Percentiles rank a stretch among this genome's conserved stretches.
Evolutionary conservation across 192 early-diverging fungal genomes (phyloP).

Genomic region (Mortierella hygrophila): DNA sequence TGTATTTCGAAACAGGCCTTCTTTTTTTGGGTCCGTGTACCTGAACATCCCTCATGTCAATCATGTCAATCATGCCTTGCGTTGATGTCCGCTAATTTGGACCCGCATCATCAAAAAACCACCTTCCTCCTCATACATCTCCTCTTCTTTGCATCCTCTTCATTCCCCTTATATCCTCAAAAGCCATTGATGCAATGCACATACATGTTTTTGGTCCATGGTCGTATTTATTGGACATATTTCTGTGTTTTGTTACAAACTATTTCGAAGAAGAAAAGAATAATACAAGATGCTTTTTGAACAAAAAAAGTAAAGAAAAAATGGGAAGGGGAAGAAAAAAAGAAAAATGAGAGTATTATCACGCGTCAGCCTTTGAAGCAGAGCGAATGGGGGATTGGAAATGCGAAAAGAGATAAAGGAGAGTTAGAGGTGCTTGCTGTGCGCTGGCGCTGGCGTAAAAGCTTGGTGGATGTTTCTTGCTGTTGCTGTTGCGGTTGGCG

Average conservation of each 20-base stretch:
- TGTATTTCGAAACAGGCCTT: not conserved
- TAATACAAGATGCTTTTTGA: not conserved
- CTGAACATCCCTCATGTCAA: no score
- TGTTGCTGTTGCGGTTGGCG: not conserved
- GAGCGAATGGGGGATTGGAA: not conserved
- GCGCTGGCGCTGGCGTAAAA: no score
- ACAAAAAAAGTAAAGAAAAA: conserved; percentile 1
- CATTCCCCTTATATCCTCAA: no score
- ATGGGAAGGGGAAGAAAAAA: not conserved
- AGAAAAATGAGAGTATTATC: not conserved
- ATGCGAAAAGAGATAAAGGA: not conserved
- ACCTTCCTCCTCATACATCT: no score
- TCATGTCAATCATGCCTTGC: no score
- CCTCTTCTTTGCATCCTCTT: no score
- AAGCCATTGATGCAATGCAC: not conserved
- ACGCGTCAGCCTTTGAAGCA: not conserved
- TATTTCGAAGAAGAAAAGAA: not conserved
- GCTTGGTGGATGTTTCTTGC: not conserved
- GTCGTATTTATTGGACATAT: not conserved
- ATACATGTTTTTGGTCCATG: not conserved
- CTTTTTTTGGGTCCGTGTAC: not conserved
- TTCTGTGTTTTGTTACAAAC: not conserved
- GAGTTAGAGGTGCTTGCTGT: not conserved
- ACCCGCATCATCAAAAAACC: no score
- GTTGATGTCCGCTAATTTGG: no score